Base-by-base conservation (phyloP, 768 basidiomycete species). In the Neoboletus magnificus region DNA sequence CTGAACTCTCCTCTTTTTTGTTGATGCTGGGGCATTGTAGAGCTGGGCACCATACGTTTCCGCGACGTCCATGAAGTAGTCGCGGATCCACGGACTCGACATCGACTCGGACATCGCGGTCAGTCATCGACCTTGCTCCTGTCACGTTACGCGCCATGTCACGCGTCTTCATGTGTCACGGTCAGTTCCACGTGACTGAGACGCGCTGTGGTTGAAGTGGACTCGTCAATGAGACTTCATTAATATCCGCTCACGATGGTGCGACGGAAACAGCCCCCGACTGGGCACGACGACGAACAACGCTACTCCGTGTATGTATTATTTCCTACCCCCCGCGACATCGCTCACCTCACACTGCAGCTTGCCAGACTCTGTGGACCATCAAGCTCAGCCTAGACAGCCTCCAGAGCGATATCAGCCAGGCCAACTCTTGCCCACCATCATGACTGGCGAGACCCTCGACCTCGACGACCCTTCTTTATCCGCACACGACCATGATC, bases 371-470 rank as follows among this genome's bases (percentile, higher is more conserved):
- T 32, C 52, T 25, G 33, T 18, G 12, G 58, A 64, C 20, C 18
- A 44, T 36, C 53, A 48, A 22, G 11, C 11, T 2, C 52, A 57
- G 22, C 23, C 32, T 10, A 63, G 57, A 36, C 57, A 50, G 4
- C 52, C 61, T 18, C 62, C 61, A 16, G 71, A 64, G 25, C 79
- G 78, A 51, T 86, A 86, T 59, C 79, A 83, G 53, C 85, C 82
- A 25, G 85, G 84, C 3, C 83, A 85, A 62, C 76, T 76, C 49
- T 72, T 86, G 16, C 80, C 75, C 33, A 84, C 85, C 0, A 86
- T 86, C 41, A 73, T 81, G 51, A 86, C 85, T 7, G 85, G 85
- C 33, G 84, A 86, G 67, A 85, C 84, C 0, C 74, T 86, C 20
- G 78, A 85, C 47, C 65, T 84, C 10, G 78, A 79, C 5, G 73